These are phyloP conservation scores for Peterozyma toletana DNA, from an alignment of 805 yeast genomes.

Conservation along the genomic window DNA sequence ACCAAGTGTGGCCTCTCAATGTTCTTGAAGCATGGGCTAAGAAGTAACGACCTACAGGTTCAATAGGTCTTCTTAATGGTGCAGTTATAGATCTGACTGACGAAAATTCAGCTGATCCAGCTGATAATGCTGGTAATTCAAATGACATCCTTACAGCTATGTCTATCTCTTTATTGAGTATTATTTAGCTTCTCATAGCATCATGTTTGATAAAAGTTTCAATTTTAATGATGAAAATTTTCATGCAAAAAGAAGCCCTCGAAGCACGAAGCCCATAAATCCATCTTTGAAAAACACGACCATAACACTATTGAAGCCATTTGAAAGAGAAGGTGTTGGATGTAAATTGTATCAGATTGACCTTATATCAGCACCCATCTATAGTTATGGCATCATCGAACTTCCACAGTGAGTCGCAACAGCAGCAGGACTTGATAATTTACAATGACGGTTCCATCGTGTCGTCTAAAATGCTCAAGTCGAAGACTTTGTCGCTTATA, in stretches of 20 bases:
- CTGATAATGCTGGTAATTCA: slow-evolving; percentile 44
- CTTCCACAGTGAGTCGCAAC: slow-evolving; percentile 14
- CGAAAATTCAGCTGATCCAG: slow-evolving; percentile 45
- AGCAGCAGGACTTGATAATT: slow-evolving; percentile 52
- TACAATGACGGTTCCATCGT: slow-evolving; percentile 44
- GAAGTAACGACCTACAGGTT: slow-evolving; percentile 95
- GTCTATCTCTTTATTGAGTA: neutral
- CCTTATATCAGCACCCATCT: too few species aligned
- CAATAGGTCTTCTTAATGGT: slow-evolving; percentile 74
- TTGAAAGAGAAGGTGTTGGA: too few species aligned
- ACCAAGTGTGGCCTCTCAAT: slow-evolving; percentile 96
- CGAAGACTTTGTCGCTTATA: slow-evolving; percentile 24
- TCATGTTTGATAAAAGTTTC: too few species aligned
- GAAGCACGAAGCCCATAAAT: too few species aligned
- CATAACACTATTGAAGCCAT: too few species aligned
- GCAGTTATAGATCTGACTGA: slow-evolving; percentile 44
- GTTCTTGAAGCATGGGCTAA: slow-evolving; percentile 96
- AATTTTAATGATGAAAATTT: neutral
- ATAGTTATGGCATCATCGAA: too few species aligned
- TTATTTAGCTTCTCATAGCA: neutral
- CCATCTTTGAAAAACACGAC: too few species aligned
- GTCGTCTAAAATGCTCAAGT: slow-evolving; percentile 17
- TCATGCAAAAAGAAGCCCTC: too few species aligned
- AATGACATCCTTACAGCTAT: slow-evolving; percentile 22
- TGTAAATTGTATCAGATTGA: too few species aligned